A percentile compares a stretch with the other conserved stretches of the same genome.
phyloP scores from a whole-genome alignment of 768 basidiomycete genomes.

The Trametopsis cervina region DNA sequence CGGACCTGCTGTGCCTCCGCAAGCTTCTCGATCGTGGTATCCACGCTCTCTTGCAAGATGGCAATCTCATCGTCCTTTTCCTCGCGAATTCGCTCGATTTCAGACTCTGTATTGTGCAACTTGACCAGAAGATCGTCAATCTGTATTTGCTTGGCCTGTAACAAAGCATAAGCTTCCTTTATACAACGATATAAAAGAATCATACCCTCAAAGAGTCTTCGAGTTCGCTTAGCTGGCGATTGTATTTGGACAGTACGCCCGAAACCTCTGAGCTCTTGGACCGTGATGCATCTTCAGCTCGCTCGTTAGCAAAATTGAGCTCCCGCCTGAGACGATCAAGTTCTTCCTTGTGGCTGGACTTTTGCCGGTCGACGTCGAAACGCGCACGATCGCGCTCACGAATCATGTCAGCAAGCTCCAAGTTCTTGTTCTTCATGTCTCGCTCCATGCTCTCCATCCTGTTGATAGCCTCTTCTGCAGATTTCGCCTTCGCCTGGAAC shows the following conservation, averaged over 20 bases:
- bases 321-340: constrained; percentile 88
- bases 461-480: constrained; percentile 96
- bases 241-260: constrained; percentile 83
- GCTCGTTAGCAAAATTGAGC: constrained; percentile 90
- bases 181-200: constrained; percentile 1
- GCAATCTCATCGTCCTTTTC: constrained; percentile 97
- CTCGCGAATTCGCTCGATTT: constrained; percentile 77
- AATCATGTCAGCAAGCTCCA: constrained; percentile 98
- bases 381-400: constrained; percentile 93
- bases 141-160: constrained; percentile 88
- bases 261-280: constrained; percentile 94
- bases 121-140: constrained; percentile 89
- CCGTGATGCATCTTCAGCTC: constrained; percentile 89
- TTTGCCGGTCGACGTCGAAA: constrained; percentile 91
- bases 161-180: constrained; percentile 3
- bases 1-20: constrained; percentile 78
- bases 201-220: constrained; percentile 89
- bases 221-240: constrained; percentile 92
- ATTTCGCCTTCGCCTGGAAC: constrained; percentile 95
- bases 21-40: constrained; percentile 81
- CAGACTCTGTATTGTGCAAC: constrained; percentile 64
- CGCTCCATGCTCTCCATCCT: constrained; percentile 99
- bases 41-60: constrained; percentile 94
- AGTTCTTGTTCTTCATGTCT: constrained; percentile 96
- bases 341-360: constrained; percentile 93